Conservation (phyloP, 2,329 filamentous ascomycete species). For the Stylonectria norvegica region DNA sequence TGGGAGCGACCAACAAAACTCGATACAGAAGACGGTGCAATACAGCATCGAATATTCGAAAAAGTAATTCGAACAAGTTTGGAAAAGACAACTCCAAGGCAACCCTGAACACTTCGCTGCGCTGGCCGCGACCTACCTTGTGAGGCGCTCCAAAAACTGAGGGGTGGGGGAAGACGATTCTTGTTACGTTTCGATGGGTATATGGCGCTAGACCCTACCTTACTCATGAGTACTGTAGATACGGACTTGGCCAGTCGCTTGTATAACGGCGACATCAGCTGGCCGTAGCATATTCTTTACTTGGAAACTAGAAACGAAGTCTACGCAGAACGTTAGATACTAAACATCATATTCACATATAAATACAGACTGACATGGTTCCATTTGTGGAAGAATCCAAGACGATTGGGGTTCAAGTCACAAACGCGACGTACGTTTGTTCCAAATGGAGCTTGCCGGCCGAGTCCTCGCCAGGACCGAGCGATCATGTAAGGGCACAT, state of each 20-base stretch:
- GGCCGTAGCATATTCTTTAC: too few species aligned
- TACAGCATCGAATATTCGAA: conserved; percentile 17
- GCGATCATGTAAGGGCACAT: too few species aligned
- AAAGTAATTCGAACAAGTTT: conserved; percentile 1
- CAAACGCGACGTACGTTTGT: too few species aligned
- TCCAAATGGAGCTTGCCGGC: too few species aligned
- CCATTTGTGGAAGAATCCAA: too few species aligned
- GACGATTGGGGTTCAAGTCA: too few species aligned
- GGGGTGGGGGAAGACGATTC: neutral
- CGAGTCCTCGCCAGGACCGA: too few species aligned
- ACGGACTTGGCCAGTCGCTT: too few species aligned
- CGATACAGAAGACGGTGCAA: conserved; percentile 19
- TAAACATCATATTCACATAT: too few species aligned
- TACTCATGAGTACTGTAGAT: too few species aligned
- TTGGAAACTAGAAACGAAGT: neutral
- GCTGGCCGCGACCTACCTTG: neutral
- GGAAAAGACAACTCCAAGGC: neutral
- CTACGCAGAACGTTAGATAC: neutral
- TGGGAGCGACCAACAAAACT: conserved; percentile 4
- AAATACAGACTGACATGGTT: too few species aligned
- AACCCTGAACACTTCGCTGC: neutral
- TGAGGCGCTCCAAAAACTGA: neutral
- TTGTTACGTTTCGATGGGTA: neutral
- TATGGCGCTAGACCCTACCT: neutral
- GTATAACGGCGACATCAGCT: too few species aligned